A percentile compares a stretch with the other conserved stretches of the same genome.
phyloP scores from a whole-genome alignment of 495 filamentous ascomycete species.

The Penicillium dipodomyicola region DNA sequence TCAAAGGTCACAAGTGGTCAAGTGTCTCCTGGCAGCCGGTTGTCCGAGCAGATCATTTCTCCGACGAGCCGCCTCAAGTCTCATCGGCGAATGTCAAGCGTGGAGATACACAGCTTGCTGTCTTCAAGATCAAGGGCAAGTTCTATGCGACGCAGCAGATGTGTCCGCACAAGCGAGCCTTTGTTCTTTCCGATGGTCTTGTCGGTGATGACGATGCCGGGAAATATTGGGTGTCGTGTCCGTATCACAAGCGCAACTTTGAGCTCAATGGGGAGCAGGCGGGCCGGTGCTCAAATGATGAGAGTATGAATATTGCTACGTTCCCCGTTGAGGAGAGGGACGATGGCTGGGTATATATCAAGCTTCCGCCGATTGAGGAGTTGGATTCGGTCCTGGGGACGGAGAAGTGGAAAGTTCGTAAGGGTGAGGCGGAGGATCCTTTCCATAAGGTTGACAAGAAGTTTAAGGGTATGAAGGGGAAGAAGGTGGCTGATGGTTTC shows the following conservation, averaged over 20 bases:
- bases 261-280: constrained; percentile 65
- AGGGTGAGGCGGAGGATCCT: constrained; percentile 61
- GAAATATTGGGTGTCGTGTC: constrained; percentile 84
- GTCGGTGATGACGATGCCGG: constrained; percentile 68
- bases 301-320: constrained; percentile 74
- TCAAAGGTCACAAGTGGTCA: constrained; percentile 72
- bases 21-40: constrained; percentile 81
- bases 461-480: constrained; percentile 54
- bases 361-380: constrained; percentile 82
- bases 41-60: constrained; percentile 70
- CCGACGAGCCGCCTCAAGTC: constrained; percentile 62
- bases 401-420: constrained; percentile 76
- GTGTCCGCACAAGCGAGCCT: constrained; percentile 95
- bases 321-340: constrained; percentile 77
- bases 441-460: constrained; percentile 71
- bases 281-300: constrained; percentile 77
- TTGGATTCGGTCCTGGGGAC: constrained; percentile 82
- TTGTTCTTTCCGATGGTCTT: constrained; percentile 82
- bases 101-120: constrained; percentile 86
- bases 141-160: constrained; percentile 96
- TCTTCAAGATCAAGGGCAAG: constrained; percentile 82
- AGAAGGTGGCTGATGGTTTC: constrained; percentile 54
- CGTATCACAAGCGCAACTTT: constrained; percentile 92
- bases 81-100: constrained; percentile 73
- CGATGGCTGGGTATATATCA: constrained; percentile 82